phyloP scores from a whole-genome alignment of 164 flowering plant species.

The Buxus sempervirens region DNA sequence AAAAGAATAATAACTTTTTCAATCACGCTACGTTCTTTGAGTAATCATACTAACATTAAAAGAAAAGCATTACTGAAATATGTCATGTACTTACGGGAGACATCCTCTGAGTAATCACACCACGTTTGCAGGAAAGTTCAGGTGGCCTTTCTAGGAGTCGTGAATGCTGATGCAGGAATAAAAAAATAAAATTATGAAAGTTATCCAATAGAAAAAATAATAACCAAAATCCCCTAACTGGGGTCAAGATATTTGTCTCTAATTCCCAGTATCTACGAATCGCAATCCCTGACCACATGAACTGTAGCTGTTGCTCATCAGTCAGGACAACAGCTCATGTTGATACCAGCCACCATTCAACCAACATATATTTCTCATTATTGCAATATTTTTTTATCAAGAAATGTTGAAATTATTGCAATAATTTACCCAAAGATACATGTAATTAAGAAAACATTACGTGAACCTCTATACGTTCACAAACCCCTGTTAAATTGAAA shows the following conservation, averaged over 20 bases:
- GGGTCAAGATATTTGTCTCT: neutral
- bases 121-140: conserved; percentile 62
- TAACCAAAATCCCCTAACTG: neutral
- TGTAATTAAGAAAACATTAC: too few species aligned
- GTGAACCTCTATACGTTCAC: neutral
- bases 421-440: neutral
- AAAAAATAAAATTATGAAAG: conserved; percentile 5
- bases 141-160: conserved; percentile 74
- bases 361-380: neutral
- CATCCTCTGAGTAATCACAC: conserved; percentile 51
- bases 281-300: neutral
- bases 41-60: too few species aligned
- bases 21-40: too few species aligned
- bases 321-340: neutral
- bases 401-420: too few species aligned
- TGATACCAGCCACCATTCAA: neutral
- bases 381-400: too few species aligned
- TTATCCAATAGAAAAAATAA: neutral
- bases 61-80: neutral
- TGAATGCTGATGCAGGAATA: conserved; percentile 52
- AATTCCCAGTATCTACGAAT: neutral
- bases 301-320: neutral
- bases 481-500: neutral
- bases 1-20: too few species aligned
- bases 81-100: conserved; percentile 52